Evolutionary conservation across 805 yeast genomes (phyloP).

Genomic region (Monosporozyma yasuniensis): DNA sequence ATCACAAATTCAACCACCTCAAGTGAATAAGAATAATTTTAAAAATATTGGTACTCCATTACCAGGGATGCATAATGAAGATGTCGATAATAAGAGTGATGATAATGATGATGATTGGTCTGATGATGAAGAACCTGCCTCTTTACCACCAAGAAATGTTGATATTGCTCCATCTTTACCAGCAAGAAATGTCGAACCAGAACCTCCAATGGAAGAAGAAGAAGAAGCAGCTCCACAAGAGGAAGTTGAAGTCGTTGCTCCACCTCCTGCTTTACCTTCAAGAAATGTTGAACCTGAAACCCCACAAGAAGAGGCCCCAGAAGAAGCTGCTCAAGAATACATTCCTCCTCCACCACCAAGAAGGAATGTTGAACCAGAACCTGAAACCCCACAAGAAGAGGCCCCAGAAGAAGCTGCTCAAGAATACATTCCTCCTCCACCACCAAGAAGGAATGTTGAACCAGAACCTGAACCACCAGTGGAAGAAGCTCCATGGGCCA

Average conservation of each 20-base stretch:
- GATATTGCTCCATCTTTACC: constrained; percentile 2
- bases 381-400: constrained; percentile 11
- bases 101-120: constrained; percentile 19
- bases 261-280: constrained; percentile 23
- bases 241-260: constrained; percentile 8
- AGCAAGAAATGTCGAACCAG: constrained; percentile 1
- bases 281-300: constrained; percentile 14
- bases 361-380: constrained; percentile 12
- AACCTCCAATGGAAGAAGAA: constrained; percentile 4
- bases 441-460: constrained; percentile 13
- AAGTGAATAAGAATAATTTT: constrained; percentile 9
- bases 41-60: constrained; percentile 26
- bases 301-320: constrained; percentile 12
- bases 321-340: constrained; percentile 5
- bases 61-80: constrained; percentile 28
- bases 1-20: constrained; percentile 9
- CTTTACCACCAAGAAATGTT: constrained; percentile 7
- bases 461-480: constrained; percentile 19
- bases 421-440: constrained; percentile 14
- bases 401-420: constrained; percentile 13
- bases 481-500: constrained; percentile 39
- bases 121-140: constrained; percentile 20
- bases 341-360: constrained; percentile 21
- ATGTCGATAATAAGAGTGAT: constrained; percentile 18
- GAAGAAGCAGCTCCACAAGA: constrained; percentile 11